Base-by-base conservation (phyloP, 2,329 filamentous ascomycete genomes). In the Thielaviopsis ethacetica region DNA sequence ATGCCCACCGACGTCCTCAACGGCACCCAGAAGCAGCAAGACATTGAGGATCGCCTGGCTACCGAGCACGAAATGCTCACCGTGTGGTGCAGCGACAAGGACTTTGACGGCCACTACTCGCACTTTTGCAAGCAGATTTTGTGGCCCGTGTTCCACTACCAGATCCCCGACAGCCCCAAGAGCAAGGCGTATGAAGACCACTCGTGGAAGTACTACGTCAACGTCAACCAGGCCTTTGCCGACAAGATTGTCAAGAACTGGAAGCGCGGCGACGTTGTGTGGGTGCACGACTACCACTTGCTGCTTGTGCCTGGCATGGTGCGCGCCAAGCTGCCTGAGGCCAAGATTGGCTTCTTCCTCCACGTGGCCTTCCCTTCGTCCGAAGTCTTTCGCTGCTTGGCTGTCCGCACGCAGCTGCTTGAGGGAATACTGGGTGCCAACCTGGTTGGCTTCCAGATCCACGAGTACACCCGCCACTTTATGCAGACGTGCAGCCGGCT, bases 111-210 rank as follows among this genome's bases (percentile, higher is more conserved):
- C 1, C 91, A 95, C 71, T 97, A 97, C 68, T 82, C 85, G 13
- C 91, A 96, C 71, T 97, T 93, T 69, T 96, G 91, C 83, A 97
- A 97, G 74, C 89, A 91, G 67, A 95, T 97, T 59, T 77, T 97
- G 6, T 97, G 91, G 91, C 91, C 91, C 1, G 91, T 96, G 62
- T 95, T 97, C 71, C 91, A 97, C 72, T 97, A 97, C 70, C 91
- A 96, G 71, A 95, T 97, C 61, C 93, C 91, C 0, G 93, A 97
- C 68, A 94, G 95, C 68, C 91, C 91, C 26, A 95, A 95, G 77
- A 96, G 90, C 81, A 97, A 97, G 71, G 91, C 91, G 0, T 97
- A 95, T 69, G 86, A 95, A 70, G 91, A 97, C 65, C 91, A 97
- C 71, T 96, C 91, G 0, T 97, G 91, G 89, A 81, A 90, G 65